These are phyloP conservation scores for Funneliformis caledonium DNA, from an alignment of 371 early-diverging fungal genomes.

Conservation along the genomic window DNA sequence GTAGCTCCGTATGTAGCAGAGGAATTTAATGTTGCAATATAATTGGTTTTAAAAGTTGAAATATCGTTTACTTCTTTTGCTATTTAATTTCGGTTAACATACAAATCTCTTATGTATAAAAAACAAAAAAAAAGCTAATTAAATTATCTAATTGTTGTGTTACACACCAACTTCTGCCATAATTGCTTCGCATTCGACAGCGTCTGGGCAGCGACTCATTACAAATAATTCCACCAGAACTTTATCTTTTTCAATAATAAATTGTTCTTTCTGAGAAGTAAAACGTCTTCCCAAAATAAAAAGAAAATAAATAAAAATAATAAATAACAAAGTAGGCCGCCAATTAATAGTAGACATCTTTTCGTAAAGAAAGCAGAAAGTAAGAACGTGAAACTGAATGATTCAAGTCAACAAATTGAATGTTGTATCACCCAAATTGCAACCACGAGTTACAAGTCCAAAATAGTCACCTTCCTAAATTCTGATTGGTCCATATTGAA, in stretches of 20 bases:
- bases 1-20: neutral
- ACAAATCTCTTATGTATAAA: neutral
- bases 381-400: too few species aligned
- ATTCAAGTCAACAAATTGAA: too few species aligned
- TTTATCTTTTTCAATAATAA: neutral
- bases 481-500: too few species aligned
- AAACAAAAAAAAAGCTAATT: neutral
- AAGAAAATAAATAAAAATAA: neutral
- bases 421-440: too few species aligned
- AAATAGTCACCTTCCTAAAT: too few species aligned
- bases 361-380: neutral
- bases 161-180: conserved; percentile 21
- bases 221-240: conserved; percentile 26
- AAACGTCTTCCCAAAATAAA: neutral
- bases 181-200: conserved; percentile 14
- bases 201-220: conserved; percentile 36
- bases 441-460: too few species aligned
- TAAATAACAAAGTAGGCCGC: neutral
- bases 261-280: neutral
- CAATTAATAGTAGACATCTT: neutral
- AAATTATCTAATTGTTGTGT: neutral
- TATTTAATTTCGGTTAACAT: neutral
- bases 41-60: neutral
- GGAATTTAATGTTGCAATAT: conserved; percentile 3
- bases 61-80: conserved; percentile 23